phyloP scores from a whole-genome alignment of 2,329 filamentous ascomycete species.

The Clarireedia monteithiana region DNA sequence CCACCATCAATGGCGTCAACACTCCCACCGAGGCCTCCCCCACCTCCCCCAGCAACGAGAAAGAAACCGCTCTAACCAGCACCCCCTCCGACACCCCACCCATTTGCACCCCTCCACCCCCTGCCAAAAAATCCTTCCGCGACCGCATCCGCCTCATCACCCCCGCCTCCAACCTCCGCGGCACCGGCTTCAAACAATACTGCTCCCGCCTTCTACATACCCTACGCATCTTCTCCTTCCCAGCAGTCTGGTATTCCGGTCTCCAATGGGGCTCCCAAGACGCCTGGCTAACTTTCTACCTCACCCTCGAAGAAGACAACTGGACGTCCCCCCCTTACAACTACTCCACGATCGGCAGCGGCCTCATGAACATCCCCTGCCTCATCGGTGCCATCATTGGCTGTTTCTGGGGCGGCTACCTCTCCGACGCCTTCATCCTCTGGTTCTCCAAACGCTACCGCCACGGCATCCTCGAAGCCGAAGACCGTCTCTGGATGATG shows the following conservation, averaged over 20 bases:
- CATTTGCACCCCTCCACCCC: background rate
- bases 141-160: conserved; percentile 49
- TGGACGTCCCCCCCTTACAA: conserved; percentile 47
- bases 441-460: conserved; percentile 31
- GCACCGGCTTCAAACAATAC: conserved; percentile 47
- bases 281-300: conserved; percentile 51
- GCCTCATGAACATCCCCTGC: conserved; percentile 50
- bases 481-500: conserved; percentile 32
- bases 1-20: conserved; percentile 20
- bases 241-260: conserved; percentile 48
- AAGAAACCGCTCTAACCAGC: conserved; percentile 8
- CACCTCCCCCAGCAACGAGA: conserved; percentile 8
- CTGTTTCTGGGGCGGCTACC: conserved; percentile 49
- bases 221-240: conserved; percentile 48
- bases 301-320: conserved; percentile 49
- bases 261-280: conserved; percentile 53
- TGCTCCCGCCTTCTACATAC: conserved; percentile 44
- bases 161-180: conserved; percentile 44
- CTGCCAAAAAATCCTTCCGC: conserved; percentile 40
- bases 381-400: conserved; percentile 47
- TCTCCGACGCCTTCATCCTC: conserved; percentile 47
- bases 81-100: conserved; percentile 8
- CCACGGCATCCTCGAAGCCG: conserved; percentile 32
- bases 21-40: background rate
- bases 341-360: conserved; percentile 44